Evolutionary conservation across 305 asterid species (phyloP).

Genomic region (Ruellia speciosa): DNA sequence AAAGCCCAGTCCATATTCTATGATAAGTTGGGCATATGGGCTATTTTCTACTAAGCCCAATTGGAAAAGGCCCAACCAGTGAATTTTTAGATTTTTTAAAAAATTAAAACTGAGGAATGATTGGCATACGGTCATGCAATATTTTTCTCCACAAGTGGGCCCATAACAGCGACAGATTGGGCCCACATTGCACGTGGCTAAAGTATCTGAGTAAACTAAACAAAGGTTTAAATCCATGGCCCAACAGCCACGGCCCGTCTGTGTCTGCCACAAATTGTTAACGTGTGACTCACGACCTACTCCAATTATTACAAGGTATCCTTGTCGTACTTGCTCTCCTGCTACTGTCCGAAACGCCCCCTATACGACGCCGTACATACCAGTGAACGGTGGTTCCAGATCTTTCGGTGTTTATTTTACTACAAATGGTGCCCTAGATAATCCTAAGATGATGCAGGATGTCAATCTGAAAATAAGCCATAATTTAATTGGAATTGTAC

Average conservation of each 20-base stretch:
- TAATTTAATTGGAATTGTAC: too few relatives aligned
- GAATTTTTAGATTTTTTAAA: too few relatives aligned
- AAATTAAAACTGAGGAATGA: constrained; percentile 16
- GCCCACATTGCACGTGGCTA: constrained; percentile 27
- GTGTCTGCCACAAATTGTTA: neutral
- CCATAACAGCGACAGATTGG: constrained; percentile 14
- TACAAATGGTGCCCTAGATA: too few relatives aligned
- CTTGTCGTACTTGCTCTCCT: neutral
- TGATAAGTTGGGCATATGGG: too few relatives aligned
- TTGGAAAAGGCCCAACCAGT: too few relatives aligned
- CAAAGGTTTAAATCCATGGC: constrained; percentile 10
- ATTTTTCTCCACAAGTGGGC: constrained; percentile 14
- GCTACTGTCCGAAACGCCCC: neutral
- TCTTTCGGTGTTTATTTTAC: too few relatives aligned
- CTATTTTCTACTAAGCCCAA: neutral
- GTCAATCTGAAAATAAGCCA: too few relatives aligned
- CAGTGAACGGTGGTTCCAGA: neutral
- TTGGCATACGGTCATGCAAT: constrained; percentile 6
- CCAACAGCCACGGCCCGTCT: constrained; percentile 19
- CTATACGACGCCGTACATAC: neutral
- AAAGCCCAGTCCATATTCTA: too few relatives aligned
- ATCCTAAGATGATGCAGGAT: too few relatives aligned
- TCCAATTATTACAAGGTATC: neutral
- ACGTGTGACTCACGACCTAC: constrained; percentile 2
- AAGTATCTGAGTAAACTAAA: neutral